phyloP scores from a whole-genome alignment of 2,329 filamentous ascomycete genomes.

The Penicillium sp. region DNA sequence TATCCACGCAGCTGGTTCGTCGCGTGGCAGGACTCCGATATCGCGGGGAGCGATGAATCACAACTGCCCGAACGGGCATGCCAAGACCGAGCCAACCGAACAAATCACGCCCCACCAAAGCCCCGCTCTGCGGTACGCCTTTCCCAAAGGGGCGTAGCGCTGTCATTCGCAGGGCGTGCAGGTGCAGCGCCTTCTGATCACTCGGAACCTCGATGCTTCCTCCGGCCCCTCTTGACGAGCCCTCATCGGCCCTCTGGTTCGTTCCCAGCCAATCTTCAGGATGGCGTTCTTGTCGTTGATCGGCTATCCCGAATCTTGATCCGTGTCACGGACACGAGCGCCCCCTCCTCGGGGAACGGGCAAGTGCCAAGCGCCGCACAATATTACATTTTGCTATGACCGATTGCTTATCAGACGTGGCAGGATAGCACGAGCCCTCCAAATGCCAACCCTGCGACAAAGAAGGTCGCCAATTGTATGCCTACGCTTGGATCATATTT shows the following conservation, averaged over 20 bases:
- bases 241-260: slow-evolving; percentile 1
- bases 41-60: not conserved
- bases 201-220: slow-evolving; percentile 12
- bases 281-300: slow-evolving; percentile 4
- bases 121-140: slow-evolving; percentile 2
- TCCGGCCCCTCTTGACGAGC: slow-evolving; percentile 1
- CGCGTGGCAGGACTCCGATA: not conserved
- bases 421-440: slow-evolving; percentile 10
- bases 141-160: slow-evolving; percentile 27
- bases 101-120: not conserved
- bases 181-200: slow-evolving; percentile 14
- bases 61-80: not conserved
- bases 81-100: not conserved
- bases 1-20: too few relatives aligned
- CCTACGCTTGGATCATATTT: not conserved
- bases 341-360: not conserved
- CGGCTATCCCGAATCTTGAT: not conserved
- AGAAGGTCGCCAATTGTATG: not conserved
- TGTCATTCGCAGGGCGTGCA: slow-evolving; percentile 37
- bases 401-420: slow-evolving; percentile 16
- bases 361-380: not conserved
- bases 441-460: not conserved
- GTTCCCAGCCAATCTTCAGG: not conserved
- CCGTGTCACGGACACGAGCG: slow-evolving; percentile 4
- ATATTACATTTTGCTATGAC: slow-evolving; percentile 14